Conservation (phyloP, 2,329 filamentous ascomycete genomes). For the Ophiostoma pallidulum region DNA sequence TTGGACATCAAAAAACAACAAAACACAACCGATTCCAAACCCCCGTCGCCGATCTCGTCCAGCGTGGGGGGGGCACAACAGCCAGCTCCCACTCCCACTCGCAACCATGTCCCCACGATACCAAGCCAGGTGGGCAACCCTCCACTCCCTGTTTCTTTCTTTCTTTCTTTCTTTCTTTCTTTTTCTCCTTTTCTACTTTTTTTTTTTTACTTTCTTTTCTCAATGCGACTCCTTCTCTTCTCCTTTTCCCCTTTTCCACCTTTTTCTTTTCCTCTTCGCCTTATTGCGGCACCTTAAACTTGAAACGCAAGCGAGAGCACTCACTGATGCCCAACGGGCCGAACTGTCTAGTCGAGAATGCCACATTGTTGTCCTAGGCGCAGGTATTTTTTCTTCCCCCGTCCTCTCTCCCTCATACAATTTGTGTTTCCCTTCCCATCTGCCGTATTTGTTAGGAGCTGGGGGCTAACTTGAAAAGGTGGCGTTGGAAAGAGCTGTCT, state of each 20-base stretch:
- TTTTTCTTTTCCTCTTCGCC: no score
- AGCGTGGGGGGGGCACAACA: slow-evolving; percentile 1
- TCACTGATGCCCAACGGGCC: slow-evolving; percentile 8
- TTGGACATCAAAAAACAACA: slow-evolving; percentile 1
- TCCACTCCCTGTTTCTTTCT: no score
- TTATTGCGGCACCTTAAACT: not conserved
- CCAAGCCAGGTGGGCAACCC: slow-evolving; percentile 5
- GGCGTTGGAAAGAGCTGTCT: slow-evolving; percentile 89
- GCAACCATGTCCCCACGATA: slow-evolving; percentile 14
- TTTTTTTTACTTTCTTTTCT: no score
- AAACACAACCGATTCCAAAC: no score
- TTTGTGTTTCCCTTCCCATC: not conserved
- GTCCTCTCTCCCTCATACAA: not conserved
- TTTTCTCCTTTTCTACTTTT: no score
- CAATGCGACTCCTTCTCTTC: no score
- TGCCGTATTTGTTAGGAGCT: slow-evolving; percentile 7
- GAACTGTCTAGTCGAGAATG: slow-evolving; percentile 55
- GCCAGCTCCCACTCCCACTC: not conserved
- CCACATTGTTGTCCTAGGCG: slow-evolving; percentile 72
- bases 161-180: not conserved
- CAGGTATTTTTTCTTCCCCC: slow-evolving; percentile 45
- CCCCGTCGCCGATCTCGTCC: not conserved
- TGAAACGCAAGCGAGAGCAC: not conserved
- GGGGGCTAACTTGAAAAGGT: slow-evolving; percentile 38
- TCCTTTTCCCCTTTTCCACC: not conserved